Evolutionary conservation across 225 moss, liverwort and hornwort species (phyloP), one percentile per base, ranked within the genome.

Genomic region (Asterella californica): DNA sequence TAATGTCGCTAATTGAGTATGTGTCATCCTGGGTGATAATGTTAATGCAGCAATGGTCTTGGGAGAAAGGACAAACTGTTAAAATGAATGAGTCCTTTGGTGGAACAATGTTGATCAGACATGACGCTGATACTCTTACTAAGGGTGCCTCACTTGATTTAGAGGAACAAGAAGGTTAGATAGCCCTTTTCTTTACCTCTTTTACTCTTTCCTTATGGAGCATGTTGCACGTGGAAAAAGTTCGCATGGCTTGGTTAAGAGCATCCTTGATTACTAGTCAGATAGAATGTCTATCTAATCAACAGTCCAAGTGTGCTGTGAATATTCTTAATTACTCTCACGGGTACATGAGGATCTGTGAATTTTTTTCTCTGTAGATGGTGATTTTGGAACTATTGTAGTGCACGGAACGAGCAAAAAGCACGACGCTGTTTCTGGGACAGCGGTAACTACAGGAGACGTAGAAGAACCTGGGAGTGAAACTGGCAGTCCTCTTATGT

Each of bases 1-100:
- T 21, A 25, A 1, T 2, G 25, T 61, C 9, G 0, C 0, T 42
- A n/a, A 42, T 71, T 27, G 11, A 32, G 29, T 24, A 27, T 17
- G 30, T 15, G 1, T 65, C 63, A 30, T 10, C 15, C 63, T 30
- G 2, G 70, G 25, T 48, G 15, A 46, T 29, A 33, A 33, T 54
- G 53, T 78, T 65, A 24, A 9, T 49, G 78, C 79, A 94, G 83
- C 93, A 81, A 74, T 89, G 93, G 65, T 95, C 99, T 8, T 99
- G 95, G 99, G 99, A 99, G 84, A 95, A 99, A 81, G 99, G 99
- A 69, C 92, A 92, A 81, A 95, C 99, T 9, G 93, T 93, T 70
- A 99, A 99, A 79, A 93, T 99, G 95, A 88, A 95, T 70, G 97
- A 93, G 77, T 92, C 93, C 59, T 87, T 89, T 83, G 93, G 84